phyloP scores from a whole-genome alignment of 2,329 filamentous ascomycete genomes.

The Colletotrichum tabaci region DNA sequence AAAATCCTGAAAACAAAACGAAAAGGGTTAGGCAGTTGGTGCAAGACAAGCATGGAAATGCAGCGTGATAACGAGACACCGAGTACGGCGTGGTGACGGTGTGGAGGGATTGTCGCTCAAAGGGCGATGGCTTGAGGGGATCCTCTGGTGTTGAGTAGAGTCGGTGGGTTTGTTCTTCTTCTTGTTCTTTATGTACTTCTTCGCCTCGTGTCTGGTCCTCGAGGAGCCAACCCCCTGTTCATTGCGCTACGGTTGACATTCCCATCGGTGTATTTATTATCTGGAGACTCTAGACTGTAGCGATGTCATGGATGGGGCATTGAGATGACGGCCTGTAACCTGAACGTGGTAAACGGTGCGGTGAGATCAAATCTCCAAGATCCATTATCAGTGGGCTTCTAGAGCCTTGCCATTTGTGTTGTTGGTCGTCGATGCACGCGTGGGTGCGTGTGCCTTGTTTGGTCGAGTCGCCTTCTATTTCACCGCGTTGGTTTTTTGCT shows the following conservation, averaged over 20 bases:
- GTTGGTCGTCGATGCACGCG: background rate
- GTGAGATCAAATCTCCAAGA: conserved; percentile 13
- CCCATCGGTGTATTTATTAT: background rate
- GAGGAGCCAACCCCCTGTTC: conserved; percentile 17
- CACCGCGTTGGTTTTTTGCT: background rate
- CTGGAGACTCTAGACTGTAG: conserved; percentile 1
- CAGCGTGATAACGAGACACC: background rate
- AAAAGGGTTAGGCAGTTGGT: background rate
- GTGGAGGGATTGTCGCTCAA: background rate
- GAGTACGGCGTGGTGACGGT: background rate
- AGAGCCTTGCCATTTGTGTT: background rate
- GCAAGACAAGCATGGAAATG: background rate
- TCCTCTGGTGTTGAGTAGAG: conserved; percentile 31
- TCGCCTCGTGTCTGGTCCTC: background rate
- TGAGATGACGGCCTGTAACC: conserved; percentile 16
- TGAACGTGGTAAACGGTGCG: background rate
- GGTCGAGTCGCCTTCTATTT: background rate
- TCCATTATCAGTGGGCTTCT: conserved; percentile 1
- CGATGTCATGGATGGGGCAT: conserved; percentile 17
- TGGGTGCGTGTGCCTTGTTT: background rate
- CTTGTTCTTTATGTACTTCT: background rate
- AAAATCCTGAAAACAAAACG: background rate
- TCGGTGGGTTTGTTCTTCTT: conserved; percentile 22
- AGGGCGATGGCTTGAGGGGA: conserved; percentile 12
- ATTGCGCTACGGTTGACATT: conserved; percentile 13